phyloP scores from a whole-genome alignment of 345 rosid species.

The Clarkia xantiana region DNA sequence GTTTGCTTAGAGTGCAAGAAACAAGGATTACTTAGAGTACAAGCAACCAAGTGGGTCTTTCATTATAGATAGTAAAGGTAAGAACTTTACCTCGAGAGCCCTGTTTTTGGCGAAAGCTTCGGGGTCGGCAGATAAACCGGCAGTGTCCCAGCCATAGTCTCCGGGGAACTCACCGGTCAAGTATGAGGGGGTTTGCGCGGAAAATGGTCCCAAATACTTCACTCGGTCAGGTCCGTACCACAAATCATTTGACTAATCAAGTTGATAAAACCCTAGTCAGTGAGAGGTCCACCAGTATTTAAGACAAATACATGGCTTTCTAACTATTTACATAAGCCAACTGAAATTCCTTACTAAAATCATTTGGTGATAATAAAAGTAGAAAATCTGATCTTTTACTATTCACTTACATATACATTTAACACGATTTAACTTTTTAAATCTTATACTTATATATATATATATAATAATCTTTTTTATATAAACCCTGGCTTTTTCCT shows the following conservation, averaged over 20 bases:
- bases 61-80: not conserved
- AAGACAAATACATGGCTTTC: too few relatives aligned
- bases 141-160: constrained; percentile 97
- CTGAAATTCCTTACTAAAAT: too few relatives aligned
- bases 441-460: too few relatives aligned
- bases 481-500: too few relatives aligned
- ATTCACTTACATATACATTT: too few relatives aligned
- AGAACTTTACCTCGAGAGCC: constrained; percentile 85
- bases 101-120: constrained; percentile 93
- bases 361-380: too few relatives aligned
- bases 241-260: constrained; percentile 48
- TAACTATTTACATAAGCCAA: too few relatives aligned
- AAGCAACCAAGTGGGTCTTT: not conserved
- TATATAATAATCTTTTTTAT: too few relatives aligned
- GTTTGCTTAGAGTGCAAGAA: not conserved
- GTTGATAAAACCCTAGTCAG: not conserved
- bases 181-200: constrained; percentile 89
- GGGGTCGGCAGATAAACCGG: constrained; percentile 88
- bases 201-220: constrained; percentile 93
- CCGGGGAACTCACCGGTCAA: constrained; percentile 90
- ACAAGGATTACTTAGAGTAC: not conserved
- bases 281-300: not conserved
- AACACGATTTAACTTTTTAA: too few relatives aligned
- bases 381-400: too few relatives aligned
- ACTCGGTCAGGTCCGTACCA: constrained; percentile 98